These are phyloP conservation scores for Cucumis hystrix DNA, from an alignment of 306 rosid species.

Conservation along the genomic window DNA sequence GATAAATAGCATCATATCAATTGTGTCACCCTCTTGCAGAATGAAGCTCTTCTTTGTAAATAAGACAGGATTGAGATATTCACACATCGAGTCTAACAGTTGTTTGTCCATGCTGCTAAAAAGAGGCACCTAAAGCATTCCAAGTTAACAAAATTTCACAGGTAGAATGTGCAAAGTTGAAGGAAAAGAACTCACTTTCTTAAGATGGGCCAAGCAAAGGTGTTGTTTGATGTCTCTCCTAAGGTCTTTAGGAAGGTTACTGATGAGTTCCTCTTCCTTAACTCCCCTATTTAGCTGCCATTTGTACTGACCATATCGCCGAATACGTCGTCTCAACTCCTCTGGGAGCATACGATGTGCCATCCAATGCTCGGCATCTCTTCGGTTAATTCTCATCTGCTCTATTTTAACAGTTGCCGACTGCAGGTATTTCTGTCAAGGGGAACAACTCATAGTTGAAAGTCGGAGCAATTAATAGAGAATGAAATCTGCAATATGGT, in stretches of 20 bases:
- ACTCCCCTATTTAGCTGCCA: conserved; percentile 95
- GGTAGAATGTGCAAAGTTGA: neutral
- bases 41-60: conserved; percentile 49
- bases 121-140: conserved; percentile 41
- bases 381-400: conserved; percentile 66
- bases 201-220: conserved; percentile 60
- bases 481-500: neutral
- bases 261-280: conserved; percentile 52
- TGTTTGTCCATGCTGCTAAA: conserved; percentile 56
- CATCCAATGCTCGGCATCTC: conserved; percentile 94
- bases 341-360: conserved; percentile 77
- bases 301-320: conserved; percentile 64
- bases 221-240: conserved; percentile 77
- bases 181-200: conserved; percentile 30
- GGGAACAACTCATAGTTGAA: neutral
- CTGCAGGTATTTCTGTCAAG: conserved; percentile 61
- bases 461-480: neutral
- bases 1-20: conserved; percentile 80
- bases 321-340: conserved; percentile 43
- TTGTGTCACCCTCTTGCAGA: conserved; percentile 80
- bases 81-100: conserved; percentile 63
- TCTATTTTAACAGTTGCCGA: conserved; percentile 73
- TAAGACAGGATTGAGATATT: conserved; percentile 61
- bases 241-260: conserved; percentile 79
- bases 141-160: neutral